A percentile compares a stretch with the other conserved stretches of the same genome.
Conservation (phyloP, 441 rosid species). For the Eugenia klotzschiana region DNA sequence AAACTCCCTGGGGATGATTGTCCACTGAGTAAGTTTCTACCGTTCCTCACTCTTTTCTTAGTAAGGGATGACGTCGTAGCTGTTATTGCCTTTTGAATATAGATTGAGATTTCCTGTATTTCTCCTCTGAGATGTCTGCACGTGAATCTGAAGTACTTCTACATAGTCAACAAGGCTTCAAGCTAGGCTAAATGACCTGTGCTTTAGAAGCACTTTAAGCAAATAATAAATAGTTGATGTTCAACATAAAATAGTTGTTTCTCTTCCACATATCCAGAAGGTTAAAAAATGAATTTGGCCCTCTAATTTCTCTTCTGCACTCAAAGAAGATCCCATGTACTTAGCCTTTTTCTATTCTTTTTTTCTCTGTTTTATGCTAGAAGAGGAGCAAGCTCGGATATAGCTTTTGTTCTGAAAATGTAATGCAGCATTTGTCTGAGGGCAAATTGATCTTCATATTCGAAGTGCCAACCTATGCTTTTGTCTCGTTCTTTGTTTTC, state of each 20-base stretch:
- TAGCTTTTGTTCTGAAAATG: neutral
- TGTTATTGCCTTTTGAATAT: neutral
- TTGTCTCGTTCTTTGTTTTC: neutral
- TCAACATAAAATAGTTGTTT: neutral
- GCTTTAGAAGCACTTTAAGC: neutral
- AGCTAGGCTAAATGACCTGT: neutral
- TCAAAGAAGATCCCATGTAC: neutral
- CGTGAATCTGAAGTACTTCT: neutral
- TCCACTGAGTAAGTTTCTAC: conserved; percentile 51
- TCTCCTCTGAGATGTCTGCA: neutral
- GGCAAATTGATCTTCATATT: neutral
- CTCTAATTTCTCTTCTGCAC: neutral
- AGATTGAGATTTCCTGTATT: neutral
- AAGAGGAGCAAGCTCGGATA: neutral
- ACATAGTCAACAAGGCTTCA: neutral
- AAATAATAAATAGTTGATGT: neutral
- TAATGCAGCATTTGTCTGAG: neutral
- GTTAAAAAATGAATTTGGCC: neutral
- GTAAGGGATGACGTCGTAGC: neutral
- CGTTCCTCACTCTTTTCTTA: neutral
- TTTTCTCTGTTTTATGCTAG: neutral
- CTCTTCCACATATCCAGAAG: neutral
- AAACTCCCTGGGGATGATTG: conserved; percentile 88
- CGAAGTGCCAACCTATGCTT: neutral
- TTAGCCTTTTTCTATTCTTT: neutral